These are phyloP conservation scores for Colletotrichum tamarilloi DNA, from an alignment of 2,329 filamentous ascomycete species.

Conservation along the genomic window DNA sequence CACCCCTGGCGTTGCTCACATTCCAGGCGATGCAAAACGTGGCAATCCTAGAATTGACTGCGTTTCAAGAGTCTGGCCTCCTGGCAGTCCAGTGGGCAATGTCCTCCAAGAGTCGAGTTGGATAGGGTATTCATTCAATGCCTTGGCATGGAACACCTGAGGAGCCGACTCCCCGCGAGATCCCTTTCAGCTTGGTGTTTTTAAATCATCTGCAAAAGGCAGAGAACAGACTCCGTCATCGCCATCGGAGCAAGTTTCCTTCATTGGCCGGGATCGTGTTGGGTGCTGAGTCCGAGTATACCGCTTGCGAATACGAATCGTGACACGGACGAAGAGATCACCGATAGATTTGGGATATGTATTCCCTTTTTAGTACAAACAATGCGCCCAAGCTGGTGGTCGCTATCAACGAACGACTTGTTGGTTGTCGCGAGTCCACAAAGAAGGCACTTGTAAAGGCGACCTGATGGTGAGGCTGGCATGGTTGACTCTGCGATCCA, in stretches of 20 bases:
- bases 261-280: not conserved
- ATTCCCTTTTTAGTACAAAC: not conserved
- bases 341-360: not conserved
- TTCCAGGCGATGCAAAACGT: constrained; percentile 19
- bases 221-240: not conserved
- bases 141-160: not conserved
- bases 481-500: not conserved
- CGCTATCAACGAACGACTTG: not conserved
- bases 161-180: not conserved
- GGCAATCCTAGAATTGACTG: constrained; percentile 19
- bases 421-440: constrained; percentile 4
- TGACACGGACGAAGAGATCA: constrained; percentile 1
- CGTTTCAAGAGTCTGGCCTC: constrained; percentile 25
- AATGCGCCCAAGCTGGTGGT: not conserved
- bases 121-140: not conserved
- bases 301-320: constrained; percentile 8
- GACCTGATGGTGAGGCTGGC: not conserved
- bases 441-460: not conserved
- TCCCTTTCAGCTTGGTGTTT: not conserved
- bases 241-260: not conserved
- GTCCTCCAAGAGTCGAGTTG: not conserved
- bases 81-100: constrained; percentile 11
- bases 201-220: not conserved
- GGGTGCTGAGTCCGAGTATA: not conserved
- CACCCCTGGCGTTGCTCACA: constrained; percentile 4